phyloP scores from a whole-genome alignment of 441 rosid species.

The Breynia disticha region DNA sequence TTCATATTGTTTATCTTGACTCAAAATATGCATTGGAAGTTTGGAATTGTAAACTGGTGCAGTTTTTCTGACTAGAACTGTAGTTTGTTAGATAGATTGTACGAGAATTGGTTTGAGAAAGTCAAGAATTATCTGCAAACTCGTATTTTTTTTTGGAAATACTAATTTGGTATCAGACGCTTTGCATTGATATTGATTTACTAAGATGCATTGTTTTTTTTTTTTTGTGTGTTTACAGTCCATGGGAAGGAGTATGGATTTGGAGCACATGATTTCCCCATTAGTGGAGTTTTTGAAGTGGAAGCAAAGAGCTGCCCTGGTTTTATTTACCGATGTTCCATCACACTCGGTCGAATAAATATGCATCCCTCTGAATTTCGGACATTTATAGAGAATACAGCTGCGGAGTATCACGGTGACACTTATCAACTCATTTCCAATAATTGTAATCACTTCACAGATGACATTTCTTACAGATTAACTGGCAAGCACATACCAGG shows the following conservation, averaged over 20 bases:
- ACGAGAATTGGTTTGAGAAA: too few relatives aligned
- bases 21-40: too few relatives aligned
- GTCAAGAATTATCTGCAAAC: too few relatives aligned
- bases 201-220: background rate
- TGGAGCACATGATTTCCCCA: conserved; percentile 76
- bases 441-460: conserved; percentile 78
- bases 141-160: too few relatives aligned
- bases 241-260: conserved; percentile 76
- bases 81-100: too few relatives aligned
- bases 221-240: conserved; percentile 29
- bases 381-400: conserved; percentile 47
- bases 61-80: too few relatives aligned
- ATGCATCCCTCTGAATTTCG: conserved; percentile 47
- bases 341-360: conserved; percentile 33
- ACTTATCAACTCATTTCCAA: conserved; percentile 71
- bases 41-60: too few relatives aligned
- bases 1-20: too few relatives aligned
- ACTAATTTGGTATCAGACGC: conserved; percentile 1
- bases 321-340: conserved; percentile 47
- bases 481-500: conserved; percentile 50
- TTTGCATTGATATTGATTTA: conserved; percentile 2
- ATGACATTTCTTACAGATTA: conserved; percentile 46
- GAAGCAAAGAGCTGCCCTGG: conserved; percentile 75
- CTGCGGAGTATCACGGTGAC: conserved; percentile 74
- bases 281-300: conserved; percentile 79